Evolutionary conservation across 2,329 filamentous ascomycete species (phyloP).

Genomic region (Blumeriella jaapii): DNA sequence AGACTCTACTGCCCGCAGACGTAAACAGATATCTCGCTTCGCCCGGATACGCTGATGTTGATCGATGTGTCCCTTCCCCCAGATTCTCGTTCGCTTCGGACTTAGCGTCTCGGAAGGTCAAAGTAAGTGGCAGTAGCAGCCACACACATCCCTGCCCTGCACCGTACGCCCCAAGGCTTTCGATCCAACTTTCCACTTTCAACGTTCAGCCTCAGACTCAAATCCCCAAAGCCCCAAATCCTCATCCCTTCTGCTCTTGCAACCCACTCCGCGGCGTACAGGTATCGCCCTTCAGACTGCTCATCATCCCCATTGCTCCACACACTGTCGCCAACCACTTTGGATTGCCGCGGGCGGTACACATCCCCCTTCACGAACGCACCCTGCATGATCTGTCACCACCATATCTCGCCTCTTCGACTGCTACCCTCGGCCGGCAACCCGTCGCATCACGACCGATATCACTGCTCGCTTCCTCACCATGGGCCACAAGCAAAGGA

Average conservation of each 20-base stretch:
- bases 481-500: conserved; percentile 46
- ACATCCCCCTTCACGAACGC: conserved; percentile 21
- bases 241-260: conserved; percentile 14
- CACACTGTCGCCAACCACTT: conserved; percentile 16
- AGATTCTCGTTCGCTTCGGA: conserved; percentile 9
- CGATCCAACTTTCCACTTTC: too few relatives aligned
- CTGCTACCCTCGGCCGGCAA: conserved; percentile 23
- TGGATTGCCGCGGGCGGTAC: conserved; percentile 27
- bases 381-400: conserved; percentile 27
- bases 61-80: conserved; percentile 7
- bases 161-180: conserved; percentile 14
- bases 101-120: conserved; percentile 4
- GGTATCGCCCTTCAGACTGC: conserved; percentile 22
- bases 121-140: too few relatives aligned
- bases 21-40: not conserved
- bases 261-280: conserved; percentile 23
- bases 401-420: conserved; percentile 22
- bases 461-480: conserved; percentile 22
- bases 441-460: conserved; percentile 26
- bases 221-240: conserved; percentile 12
- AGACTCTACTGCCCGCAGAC: too few relatives aligned
- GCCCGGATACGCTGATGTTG: not conserved
- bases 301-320: conserved; percentile 11
- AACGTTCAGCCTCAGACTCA: conserved; percentile 17
- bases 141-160: conserved; percentile 16